Percentiles rank a stretch among this genome's conserved stretches.
Conservation (phyloP, 2,329 filamentous ascomycete species). For the Xylaria sp. region DNA sequence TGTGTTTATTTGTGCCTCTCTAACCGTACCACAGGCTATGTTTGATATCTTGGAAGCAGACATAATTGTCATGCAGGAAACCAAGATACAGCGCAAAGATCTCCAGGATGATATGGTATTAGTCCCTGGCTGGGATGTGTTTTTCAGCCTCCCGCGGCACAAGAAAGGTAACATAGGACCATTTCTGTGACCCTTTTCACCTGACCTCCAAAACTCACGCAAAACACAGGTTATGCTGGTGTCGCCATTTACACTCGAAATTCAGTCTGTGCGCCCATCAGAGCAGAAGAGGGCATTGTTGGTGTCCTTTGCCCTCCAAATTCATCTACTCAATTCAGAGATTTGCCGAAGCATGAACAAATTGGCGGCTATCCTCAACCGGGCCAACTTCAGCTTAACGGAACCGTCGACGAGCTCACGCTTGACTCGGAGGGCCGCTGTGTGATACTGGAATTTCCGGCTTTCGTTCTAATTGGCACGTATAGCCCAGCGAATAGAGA, state of each 20-base stretch:
- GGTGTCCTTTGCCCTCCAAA: constrained; percentile 81
- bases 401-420: constrained; percentile 72
- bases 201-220: constrained; percentile 22
- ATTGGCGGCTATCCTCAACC: constrained; percentile 89
- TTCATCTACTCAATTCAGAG: constrained; percentile 75
- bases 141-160: constrained; percentile 89
- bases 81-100: constrained; percentile 95
- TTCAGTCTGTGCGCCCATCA: constrained; percentile 83
- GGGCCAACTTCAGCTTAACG: constrained; percentile 77
- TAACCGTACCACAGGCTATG: constrained; percentile 72
- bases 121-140: constrained; percentile 94
- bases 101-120: constrained; percentile 95
- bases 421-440: constrained; percentile 94
- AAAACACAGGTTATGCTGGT: constrained; percentile 83
- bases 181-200: background rate
- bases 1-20: background rate
- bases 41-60: constrained; percentile 93
- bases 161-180: constrained; percentile 78
- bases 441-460: constrained; percentile 90
- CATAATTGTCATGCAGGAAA: constrained; percentile 94
- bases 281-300: constrained; percentile 93
- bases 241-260: constrained; percentile 96
- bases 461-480: constrained; percentile 91
- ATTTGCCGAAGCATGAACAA: constrained; percentile 76
- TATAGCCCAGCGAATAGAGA: constrained; percentile 93